These are phyloP conservation scores for Boletus tylopilopsis DNA, from an alignment of 768 basidiomycete genomes.

Conservation along the genomic window DNA sequence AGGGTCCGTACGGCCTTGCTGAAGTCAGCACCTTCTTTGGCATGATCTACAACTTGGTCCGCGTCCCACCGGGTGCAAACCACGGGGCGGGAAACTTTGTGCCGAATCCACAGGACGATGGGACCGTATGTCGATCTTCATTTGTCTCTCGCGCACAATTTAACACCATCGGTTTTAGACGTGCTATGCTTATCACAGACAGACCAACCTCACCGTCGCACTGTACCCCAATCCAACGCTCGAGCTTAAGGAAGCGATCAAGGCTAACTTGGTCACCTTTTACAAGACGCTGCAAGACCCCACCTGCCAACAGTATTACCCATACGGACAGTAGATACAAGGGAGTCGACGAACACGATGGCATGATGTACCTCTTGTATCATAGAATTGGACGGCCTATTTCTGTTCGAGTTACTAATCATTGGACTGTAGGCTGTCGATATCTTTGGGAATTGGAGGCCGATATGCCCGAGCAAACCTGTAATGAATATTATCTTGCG, in stretches of 20 bases:
- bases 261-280: constrained; percentile 12
- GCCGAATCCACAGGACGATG: constrained; percentile 5
- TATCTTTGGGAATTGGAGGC: no score
- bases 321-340: constrained; percentile 1
- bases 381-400: no score
- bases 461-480: no score
- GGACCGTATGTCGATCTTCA: constrained; percentile 10
- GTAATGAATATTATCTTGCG: no score
- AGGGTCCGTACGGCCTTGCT: constrained; percentile 8
- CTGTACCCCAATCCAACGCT: constrained; percentile 18
- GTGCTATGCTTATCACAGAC: not conserved
- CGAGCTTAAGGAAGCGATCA: constrained; percentile 18
- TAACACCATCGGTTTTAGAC: not conserved
- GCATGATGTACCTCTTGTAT: no score
- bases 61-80: constrained; percentile 16
- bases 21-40: constrained; percentile 1
- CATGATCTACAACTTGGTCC: not conserved
- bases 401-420: no score
- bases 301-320: constrained; percentile 13
- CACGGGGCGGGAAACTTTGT: constrained; percentile 16
- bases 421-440: no score
- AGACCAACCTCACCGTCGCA: no score
- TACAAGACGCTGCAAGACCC: constrained; percentile 7
- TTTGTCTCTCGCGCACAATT: no score
- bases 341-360: no score